phyloP scores from a whole-genome alignment of 495 filamentous ascomycete genomes.

The Thozetella sp. region DNA sequence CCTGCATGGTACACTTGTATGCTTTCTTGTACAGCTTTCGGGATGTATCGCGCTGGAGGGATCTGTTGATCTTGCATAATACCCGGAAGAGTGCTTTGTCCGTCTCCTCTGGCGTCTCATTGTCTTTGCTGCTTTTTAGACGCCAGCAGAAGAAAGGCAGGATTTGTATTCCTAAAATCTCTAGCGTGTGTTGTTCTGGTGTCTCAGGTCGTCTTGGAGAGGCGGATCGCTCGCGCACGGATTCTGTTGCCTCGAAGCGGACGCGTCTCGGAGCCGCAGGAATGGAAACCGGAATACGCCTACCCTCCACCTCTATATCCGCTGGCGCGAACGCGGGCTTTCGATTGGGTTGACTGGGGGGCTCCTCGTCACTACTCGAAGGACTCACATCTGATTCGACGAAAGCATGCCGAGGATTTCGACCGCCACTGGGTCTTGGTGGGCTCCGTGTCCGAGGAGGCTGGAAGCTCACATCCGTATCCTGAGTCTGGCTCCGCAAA shows the following conservation, averaged over 20 bases:
- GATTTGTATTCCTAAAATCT: neutral
- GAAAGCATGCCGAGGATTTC: no score
- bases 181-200: neutral
- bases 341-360: no score
- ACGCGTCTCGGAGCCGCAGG: neutral
- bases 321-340: no score
- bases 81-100: neutral
- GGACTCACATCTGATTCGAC: no score
- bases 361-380: no score
- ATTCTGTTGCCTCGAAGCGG: neutral
- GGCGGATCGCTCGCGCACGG: neutral
- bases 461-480: no score
- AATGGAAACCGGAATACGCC: no score
- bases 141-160: slow-evolving; percentile 1
- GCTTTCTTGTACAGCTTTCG: neutral
- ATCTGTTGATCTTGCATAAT: neutral
- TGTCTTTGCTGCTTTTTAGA: neutral
- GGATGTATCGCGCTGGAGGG: neutral
- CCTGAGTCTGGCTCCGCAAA: no score
- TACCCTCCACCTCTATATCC: no score
- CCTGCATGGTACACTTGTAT: neutral
- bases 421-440: no score
- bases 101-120: neutral
- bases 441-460: no score
- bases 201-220: neutral